Conservation (phyloP, 2,329 filamentous ascomycete species). For the Fusarium floridanum region DNA sequence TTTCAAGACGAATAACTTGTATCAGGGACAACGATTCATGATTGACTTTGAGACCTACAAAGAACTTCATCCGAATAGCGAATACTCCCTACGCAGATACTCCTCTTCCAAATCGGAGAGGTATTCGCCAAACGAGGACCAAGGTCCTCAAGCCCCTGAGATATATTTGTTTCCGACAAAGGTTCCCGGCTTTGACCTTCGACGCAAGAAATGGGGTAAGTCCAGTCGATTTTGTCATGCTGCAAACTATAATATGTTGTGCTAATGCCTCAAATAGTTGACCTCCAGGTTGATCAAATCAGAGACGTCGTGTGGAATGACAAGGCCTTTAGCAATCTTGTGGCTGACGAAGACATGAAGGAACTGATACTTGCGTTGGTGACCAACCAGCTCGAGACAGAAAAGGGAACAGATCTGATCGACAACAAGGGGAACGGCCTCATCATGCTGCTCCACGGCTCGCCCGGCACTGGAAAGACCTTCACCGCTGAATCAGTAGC, state of each 20-base stretch:
- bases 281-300: conserved; percentile 11
- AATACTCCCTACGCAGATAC: background rate
- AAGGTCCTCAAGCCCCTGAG: background rate
- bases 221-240: rapidly evolving
- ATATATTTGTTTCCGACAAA: conserved; percentile 10
- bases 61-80: conserved; percentile 18
- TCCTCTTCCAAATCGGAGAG: background rate
- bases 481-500: conserved; percentile 24
- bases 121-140: background rate
- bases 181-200: conserved; percentile 3
- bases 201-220: conserved; percentile 25
- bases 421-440: background rate
- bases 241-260: background rate
- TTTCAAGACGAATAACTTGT: too few relatives aligned
- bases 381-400: conserved; percentile 14
- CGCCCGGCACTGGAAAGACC: conserved; percentile 13
- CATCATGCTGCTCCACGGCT: background rate
- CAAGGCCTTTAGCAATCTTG: background rate
- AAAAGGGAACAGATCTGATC: conserved; percentile 9
- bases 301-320: conserved; percentile 11
- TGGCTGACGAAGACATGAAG: conserved; percentile 12
- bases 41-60: conserved; percentile 14
- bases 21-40: conserved; percentile 22
- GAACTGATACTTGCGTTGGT: conserved; percentile 12
- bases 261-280: background rate